A percentile compares a stretch with the other conserved stretches of the same genome.
phyloP scores from a whole-genome alignment of 2,329 filamentous ascomycete species.

The Neofusicoccum umdonicola region DNA sequence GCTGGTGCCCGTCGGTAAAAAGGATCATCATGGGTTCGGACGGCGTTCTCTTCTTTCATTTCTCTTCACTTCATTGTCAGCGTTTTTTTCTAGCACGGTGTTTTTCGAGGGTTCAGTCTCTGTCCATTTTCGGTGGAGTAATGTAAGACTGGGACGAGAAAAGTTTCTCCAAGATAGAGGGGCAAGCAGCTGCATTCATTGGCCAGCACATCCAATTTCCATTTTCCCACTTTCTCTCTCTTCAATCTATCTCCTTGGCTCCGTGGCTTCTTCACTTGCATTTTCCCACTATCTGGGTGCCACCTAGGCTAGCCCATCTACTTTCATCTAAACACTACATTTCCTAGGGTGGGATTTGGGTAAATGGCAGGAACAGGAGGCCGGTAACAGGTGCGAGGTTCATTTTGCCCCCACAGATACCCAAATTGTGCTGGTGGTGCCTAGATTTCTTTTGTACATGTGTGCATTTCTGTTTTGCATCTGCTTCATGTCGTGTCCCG shows the following conservation, averaged over 20 bases:
- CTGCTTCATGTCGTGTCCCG: background rate
- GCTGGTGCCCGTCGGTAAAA: constrained; percentile 1
- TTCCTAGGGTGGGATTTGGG: constrained; percentile 4
- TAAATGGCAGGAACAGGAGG: background rate
- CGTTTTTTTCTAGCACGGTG: constrained; percentile 6
- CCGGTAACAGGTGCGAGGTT: background rate
- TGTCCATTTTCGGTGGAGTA: background rate
- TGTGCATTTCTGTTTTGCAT: background rate
- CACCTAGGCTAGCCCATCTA: background rate
- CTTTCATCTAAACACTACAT: background rate
- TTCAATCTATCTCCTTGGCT: background rate
- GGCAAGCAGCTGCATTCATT: constrained; percentile 2
- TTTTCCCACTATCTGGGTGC: background rate
- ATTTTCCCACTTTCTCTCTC: background rate
- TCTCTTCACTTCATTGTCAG: background rate
- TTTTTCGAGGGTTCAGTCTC: background rate
- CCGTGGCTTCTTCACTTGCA: background rate
- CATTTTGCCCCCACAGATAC: constrained; percentile 5
- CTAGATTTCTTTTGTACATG: constrained; percentile 11
- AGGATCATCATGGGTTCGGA: background rate
- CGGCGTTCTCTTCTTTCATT: background rate
- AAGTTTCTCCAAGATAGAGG: constrained; percentile 14
- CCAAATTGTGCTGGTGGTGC: constrained; percentile 6
- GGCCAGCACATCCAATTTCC: constrained; percentile 1
- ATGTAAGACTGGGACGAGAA: constrained; percentile 10